phyloP scores from a whole-genome alignment of 2,329 filamentous ascomycete genomes.

The Escovopsis sp. region DNA sequence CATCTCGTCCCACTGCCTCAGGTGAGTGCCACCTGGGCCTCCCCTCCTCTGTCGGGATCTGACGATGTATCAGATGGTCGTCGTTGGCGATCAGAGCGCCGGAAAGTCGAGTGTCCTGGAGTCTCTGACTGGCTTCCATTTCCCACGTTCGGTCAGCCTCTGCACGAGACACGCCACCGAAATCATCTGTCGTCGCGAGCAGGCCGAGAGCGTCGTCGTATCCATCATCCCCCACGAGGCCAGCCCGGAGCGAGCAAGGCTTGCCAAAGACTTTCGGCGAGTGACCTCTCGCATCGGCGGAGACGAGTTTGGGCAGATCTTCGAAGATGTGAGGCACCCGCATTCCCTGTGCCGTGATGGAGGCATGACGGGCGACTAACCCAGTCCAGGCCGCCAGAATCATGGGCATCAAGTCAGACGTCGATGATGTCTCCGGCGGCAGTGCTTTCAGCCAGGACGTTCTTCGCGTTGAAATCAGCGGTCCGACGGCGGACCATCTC shows the following conservation, averaged over 20 bases:
- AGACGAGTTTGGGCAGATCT: conserved; percentile 19
- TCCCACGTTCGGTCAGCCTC: conserved; percentile 27
- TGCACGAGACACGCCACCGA: conserved; percentile 33
- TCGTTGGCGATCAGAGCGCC: conserved; percentile 72
- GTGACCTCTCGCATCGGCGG: conserved; percentile 14
- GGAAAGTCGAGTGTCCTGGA: conserved; percentile 78
- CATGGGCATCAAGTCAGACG: conserved; percentile 26
- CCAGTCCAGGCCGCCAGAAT: conserved; percentile 20
- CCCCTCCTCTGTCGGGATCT: background rate
- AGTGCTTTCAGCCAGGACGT: conserved; percentile 30
- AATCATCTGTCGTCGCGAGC: conserved; percentile 8
- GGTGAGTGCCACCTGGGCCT: conserved; percentile 26
- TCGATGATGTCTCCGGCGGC: background rate
- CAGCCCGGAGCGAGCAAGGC: conserved; percentile 3
- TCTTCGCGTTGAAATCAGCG: conserved; percentile 24
- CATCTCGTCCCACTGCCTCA: conserved; percentile 28
- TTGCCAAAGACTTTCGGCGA: conserved; percentile 2
- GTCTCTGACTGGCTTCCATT: conserved; percentile 35
- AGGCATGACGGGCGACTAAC: too few species aligned
- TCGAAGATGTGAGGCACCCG: conserved; percentile 20
- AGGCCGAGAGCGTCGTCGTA: conserved; percentile 22
- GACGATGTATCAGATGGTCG: conserved; percentile 39
- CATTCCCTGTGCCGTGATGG: too few species aligned
- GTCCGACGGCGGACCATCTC: conserved; percentile 28
- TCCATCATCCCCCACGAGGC: conserved; percentile 21